Conservation (phyloP, 345 rosid species). For the Ceriops decandra region DNA sequence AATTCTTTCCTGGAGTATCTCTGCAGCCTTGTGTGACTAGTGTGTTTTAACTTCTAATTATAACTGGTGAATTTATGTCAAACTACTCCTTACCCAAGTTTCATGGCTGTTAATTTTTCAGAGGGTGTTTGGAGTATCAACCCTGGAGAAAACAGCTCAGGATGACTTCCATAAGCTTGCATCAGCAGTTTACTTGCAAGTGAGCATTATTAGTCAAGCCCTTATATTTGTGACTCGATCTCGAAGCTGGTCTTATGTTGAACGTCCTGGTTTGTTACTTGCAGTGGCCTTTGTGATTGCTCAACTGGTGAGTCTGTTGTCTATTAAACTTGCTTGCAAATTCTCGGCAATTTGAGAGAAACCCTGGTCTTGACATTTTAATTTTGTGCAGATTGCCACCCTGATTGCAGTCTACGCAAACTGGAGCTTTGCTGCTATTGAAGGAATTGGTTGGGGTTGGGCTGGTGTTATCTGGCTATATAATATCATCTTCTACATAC, state of each 20-base stretch:
- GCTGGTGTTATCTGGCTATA: constrained; percentile 99
- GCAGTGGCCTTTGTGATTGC: constrained; percentile 75
- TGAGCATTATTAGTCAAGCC: constrained; percentile 94
- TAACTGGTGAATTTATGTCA: not conserved
- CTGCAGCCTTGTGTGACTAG: too few relatives aligned
- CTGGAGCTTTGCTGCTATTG: constrained; percentile 93
- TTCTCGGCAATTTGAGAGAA: constrained; percentile 8
- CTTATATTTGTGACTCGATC: constrained; percentile 94
- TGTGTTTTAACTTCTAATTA: not conserved
- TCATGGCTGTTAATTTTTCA: constrained; percentile 30
- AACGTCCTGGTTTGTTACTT: constrained; percentile 86
- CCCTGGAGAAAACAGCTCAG: constrained; percentile 84
- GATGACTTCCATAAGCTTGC: constrained; percentile 94
- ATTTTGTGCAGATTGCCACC: constrained; percentile 70
- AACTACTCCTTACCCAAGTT: constrained; percentile 9
- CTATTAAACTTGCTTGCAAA: constrained; percentile 7
- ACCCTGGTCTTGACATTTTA: constrained; percentile 6
- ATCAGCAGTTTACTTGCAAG: constrained; percentile 93
- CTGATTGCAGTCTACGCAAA: constrained; percentile 91
- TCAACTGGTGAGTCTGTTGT: constrained; percentile 67
- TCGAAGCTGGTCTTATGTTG: constrained; percentile 90
- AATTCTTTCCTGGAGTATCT: too few relatives aligned
- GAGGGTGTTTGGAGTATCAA: constrained; percentile 76
- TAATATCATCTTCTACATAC: constrained; percentile 77
- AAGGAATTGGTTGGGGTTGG: constrained; percentile 99